Evolutionary conservation across 2,329 filamentous ascomycete genomes (phyloP).

Genomic region (Plenodomus lindquistii): DNA sequence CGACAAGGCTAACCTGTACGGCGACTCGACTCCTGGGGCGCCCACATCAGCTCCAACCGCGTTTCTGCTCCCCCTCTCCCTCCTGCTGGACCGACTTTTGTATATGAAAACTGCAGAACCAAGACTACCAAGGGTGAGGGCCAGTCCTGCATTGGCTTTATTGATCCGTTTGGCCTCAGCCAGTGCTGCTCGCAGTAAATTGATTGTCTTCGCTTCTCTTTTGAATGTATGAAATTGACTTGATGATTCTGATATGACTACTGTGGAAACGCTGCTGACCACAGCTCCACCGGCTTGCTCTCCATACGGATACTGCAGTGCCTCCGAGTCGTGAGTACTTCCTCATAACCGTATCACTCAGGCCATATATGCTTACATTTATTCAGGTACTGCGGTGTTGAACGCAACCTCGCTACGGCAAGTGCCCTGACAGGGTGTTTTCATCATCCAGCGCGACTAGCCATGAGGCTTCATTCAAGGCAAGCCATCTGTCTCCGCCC

Average conservation of each 20-base stretch:
- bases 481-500: slow-evolving; percentile 10
- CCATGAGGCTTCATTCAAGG: slow-evolving; percentile 3
- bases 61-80: slow-evolving; percentile 17
- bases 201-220: too few relatives aligned
- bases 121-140: slow-evolving; percentile 2
- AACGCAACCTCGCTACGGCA: slow-evolving; percentile 37
- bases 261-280: slow-evolving; percentile 37
- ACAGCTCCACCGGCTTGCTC: slow-evolving; percentile 46
- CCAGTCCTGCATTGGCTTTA: slow-evolving; percentile 27
- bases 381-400: slow-evolving; percentile 20
- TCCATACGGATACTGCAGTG: slow-evolving; percentile 46
- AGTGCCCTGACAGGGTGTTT: slow-evolving; percentile 11
- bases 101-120: slow-evolving; percentile 26
- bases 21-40: slow-evolving; percentile 41
- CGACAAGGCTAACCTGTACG: slow-evolving; percentile 54
- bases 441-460: slow-evolving; percentile 9
- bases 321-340: slow-evolving; percentile 5
- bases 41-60: slow-evolving; percentile 29
- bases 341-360: too few relatives aligned
- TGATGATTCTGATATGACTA: slow-evolving; percentile 31
- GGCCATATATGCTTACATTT: too few relatives aligned
- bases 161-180: slow-evolving; percentile 32
- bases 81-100: slow-evolving; percentile 26
- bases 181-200: slow-evolving; percentile 48
- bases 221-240: background rate